Evolutionary conservation across 2,329 filamentous ascomycete species (phyloP).

Genomic region (Furcasterigmium furcatum): DNA sequence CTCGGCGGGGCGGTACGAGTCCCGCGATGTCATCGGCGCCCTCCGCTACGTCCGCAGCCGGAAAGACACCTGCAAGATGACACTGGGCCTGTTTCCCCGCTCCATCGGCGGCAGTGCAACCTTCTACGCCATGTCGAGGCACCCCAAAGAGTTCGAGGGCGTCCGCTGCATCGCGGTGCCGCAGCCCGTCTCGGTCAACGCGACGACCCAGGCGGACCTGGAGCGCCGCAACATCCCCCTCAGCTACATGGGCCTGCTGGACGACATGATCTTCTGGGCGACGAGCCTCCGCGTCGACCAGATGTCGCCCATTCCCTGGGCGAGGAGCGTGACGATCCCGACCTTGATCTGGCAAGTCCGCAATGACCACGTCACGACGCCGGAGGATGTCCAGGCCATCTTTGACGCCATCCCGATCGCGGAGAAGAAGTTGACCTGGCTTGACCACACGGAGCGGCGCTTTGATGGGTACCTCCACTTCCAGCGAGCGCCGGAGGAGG

Average conservation of each 20-base stretch:
- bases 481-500: no score
- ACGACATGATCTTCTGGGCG: neutral
- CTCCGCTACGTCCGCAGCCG: slow-evolving; percentile 4
- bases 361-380: no score
- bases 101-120: slow-evolving; percentile 6
- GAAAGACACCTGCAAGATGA: slow-evolving; percentile 2
- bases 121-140: slow-evolving; percentile 4
- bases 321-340: slow-evolving; percentile 5
- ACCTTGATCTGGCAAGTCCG: slow-evolving; percentile 7
- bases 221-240: neutral
- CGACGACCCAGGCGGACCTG: neutral
- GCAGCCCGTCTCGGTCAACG: slow-evolving; percentile 3
- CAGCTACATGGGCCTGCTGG: slow-evolving; percentile 2
- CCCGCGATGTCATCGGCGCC: slow-evolving; percentile 7
- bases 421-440: no score
- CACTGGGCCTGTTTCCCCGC: slow-evolving; percentile 5
- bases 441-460: no score
- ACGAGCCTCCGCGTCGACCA: slow-evolving; percentile 1
- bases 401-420: no score
- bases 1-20: slow-evolving; percentile 1
- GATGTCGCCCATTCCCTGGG: slow-evolving; percentile 1
- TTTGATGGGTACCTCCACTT: no score
- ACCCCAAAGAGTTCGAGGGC: slow-evolving; percentile 3
- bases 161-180: slow-evolving; percentile 1
- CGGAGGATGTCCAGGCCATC: no score